Evolutionary conservation across 257 asterid species (phyloP).

Genomic region (Oldenlandia corymbosa): DNA sequence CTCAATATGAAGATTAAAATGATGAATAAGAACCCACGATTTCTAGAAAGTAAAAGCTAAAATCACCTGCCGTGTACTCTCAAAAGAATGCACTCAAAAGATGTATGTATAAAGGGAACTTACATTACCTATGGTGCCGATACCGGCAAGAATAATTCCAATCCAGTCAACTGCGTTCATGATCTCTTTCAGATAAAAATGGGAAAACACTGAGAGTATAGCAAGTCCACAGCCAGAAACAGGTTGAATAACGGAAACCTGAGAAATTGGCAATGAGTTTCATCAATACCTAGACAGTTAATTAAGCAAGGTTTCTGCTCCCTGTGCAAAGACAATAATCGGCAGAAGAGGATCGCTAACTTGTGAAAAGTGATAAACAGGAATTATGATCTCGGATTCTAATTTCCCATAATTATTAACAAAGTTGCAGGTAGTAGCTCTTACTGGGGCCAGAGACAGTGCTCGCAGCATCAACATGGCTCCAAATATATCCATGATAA

Average conservation of each 20-base stretch:
- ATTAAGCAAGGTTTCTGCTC: background rate
- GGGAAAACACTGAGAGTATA: constrained; percentile 91
- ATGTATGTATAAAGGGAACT: constrained; percentile 18
- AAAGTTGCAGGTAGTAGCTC: constrained; percentile 14
- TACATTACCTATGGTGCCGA: constrained; percentile 95
- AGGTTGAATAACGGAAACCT: constrained; percentile 98
- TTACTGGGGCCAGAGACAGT: constrained; percentile 92
- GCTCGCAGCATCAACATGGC: constrained; percentile 92
- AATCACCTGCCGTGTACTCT: background rate
- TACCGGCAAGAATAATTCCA: constrained; percentile 86
- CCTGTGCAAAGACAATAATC: background rate
- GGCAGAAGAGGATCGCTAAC: background rate
- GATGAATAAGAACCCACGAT: background rate
- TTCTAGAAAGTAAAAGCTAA: background rate
- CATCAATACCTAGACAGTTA: background rate
- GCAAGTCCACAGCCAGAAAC: constrained; percentile 99
- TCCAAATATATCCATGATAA: constrained; percentile 91
- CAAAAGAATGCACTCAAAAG: background rate
- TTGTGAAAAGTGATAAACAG: background rate
- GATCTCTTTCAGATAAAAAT: constrained; percentile 91
- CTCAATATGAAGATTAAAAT: background rate
- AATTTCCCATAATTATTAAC: background rate
- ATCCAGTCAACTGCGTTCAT: constrained; percentile 96
- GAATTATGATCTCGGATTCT: background rate
- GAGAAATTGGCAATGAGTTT: constrained; percentile 15